These are phyloP conservation scores for Beauveria sp. DNA, from an alignment of 2,329 filamentous ascomycete genomes.

Conservation along the genomic window DNA sequence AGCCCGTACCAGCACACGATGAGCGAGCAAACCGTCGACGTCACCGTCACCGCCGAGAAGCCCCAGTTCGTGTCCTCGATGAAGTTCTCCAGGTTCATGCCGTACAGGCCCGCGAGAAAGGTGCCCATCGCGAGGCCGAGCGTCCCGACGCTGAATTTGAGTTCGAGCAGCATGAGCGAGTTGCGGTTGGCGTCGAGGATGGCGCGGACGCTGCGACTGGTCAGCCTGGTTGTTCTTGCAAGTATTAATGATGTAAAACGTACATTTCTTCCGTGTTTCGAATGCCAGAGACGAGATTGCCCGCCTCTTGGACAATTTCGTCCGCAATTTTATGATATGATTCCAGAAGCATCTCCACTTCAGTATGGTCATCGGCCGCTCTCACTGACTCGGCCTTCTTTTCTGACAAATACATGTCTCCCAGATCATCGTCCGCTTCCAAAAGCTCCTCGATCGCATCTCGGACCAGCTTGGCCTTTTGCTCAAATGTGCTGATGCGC, in stretches of 20 bases:
- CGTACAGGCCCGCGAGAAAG: conserved; percentile 96
- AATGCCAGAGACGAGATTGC: conserved; percentile 88
- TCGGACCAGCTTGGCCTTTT: conserved; percentile 87
- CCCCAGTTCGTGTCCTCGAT: conserved; percentile 89
- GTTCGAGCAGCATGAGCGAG: conserved; percentile 91
- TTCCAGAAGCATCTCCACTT: conserved; percentile 93
- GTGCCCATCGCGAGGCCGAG: conserved; percentile 92
- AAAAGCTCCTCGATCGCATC: conserved; percentile 93
- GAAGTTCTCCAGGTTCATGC: conserved; percentile 98
- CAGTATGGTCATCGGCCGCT: conserved; percentile 81
- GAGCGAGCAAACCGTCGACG: conserved; percentile 65
- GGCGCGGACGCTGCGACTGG: conserved; percentile 65
- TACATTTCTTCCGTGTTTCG: conserved; percentile 98
- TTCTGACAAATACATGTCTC: conserved; percentile 92
- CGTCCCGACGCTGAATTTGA: conserved; percentile 93
- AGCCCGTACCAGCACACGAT: conserved; percentile 80
- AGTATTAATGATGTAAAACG: conserved; percentile 24
- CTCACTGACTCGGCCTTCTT: conserved; percentile 67
- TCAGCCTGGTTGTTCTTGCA: not conserved
- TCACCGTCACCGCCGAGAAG: conserved; percentile 66
- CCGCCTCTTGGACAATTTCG: conserved; percentile 92
- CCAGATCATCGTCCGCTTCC: conserved; percentile 91
- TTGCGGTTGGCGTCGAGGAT: conserved; percentile 98
- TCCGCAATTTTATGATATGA: conserved; percentile 97
- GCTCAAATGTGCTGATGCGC: conserved; percentile 92